Evolutionary conservation across 2,329 filamentous ascomycete genomes (phyloP), one percentile per base, ranked within the genome.

Genomic region (Cladosporium colombiae): DNA sequence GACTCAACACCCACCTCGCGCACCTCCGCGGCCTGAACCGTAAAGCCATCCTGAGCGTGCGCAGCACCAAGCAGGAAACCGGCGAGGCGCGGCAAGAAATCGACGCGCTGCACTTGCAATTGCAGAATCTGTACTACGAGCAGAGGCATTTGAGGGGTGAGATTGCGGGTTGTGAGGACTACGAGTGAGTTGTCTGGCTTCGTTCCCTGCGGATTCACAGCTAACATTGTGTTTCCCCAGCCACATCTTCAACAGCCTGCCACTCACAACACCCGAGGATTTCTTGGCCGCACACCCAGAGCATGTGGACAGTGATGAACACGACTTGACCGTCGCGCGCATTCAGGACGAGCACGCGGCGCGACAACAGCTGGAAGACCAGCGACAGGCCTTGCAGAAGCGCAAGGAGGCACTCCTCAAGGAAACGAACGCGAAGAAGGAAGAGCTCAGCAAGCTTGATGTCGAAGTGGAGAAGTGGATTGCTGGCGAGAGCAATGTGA

Each of bases 121-220:
- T 99, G 64, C 94, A 98, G 79, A 99, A 99, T 75, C 82, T 99
- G 8, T 96, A 95, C 78, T 99, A 99, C 75, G 94, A 99, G 78
- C 93, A 98, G 80, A 85, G 92, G 64, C 93, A 97, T 78, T 81
- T 99, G 64, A 88, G 91, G 69, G 91, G 91, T 58, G 95, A 99
- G 79, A 98, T 99, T 68, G 83, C 87, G 0, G 92, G 91, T 10
- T 98, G 95, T 77, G 91, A 97, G 76, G 90, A 89, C 61, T 97
- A 96, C 73, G 91, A 97, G 92, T 96, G 81, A 68, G 91, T 85
- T 6, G n/a, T 46, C n/a, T 23, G 21, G 40, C 13, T n/a, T n/a
- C 10, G 3, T n/a, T 25, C 2, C 13, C 13, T 44, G 25, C 27
- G 33, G 27, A 50, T 69, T 65, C 2, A 27, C 8, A 31, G 74